Base-by-base conservation (phyloP, 106 monocot genomes). In the Xerophyta viscosa region DNA sequence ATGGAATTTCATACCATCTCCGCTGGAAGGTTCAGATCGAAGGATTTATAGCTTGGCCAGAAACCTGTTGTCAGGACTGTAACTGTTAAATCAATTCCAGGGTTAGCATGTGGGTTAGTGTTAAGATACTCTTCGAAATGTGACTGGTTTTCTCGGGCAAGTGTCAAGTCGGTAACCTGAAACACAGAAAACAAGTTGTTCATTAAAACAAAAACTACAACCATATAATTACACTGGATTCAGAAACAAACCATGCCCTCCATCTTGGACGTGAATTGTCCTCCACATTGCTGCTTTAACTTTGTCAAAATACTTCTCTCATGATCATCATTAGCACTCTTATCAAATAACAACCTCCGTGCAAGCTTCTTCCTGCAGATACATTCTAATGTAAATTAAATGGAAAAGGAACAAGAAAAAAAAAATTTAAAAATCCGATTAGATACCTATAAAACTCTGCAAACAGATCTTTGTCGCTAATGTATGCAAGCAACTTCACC, bases 1-100 rank as follows among this genome's bases (percentile, higher is more conserved):
- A n/a, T n/a, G n/a, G n/a, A 11, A 36, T 4, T 65, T 2, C 54
- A 43, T 68, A 87, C 93, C 87, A 94, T 84, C 61, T 94, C 93
- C 15, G 61, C 66, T 64, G 88, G 93, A 65, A 94, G 93, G 61
- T 80, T 94, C 58, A 94, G 77, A 46, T 94, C 88, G 67, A 78
- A 81, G 10, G 88, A 81, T 62, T 88, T 88, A 42, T 94, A 94
- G 52, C 80, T 88, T 37, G 93, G 93, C 93, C 93, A 94, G 62
- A 94, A 94, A 57, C 93, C 96, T 54, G 96, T 96, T 41, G 88
- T 96, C n/a, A 96, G 56, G 25, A 96, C 89, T 52, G 81, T 96
- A 24, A 89, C 96, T 2, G 89, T 82, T 31, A 96, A 64, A 53
- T 89, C 94, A 68, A 94, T 78, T 58, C 88, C 94, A 31, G 94